A percentile compares a stretch with the other conserved stretches of the same genome.
Evolutionary conservation across 257 asterid genomes (phyloP).

Genomic region (Leonotis leonurus): DNA sequence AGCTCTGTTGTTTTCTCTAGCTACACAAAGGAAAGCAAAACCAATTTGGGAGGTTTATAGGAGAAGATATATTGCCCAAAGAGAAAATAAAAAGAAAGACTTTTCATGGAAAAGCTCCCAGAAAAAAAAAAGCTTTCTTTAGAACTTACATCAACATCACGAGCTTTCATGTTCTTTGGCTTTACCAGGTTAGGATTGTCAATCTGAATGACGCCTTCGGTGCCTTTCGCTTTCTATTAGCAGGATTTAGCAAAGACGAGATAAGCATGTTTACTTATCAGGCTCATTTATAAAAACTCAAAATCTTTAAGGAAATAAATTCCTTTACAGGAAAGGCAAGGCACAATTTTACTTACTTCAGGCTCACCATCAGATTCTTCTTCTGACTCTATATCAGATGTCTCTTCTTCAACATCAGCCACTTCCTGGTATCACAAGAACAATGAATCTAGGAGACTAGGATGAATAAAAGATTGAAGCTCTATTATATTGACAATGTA

Average conservation of each 20-base stretch:
- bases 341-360: constrained; percentile 36
- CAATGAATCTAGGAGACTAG: too few species aligned
- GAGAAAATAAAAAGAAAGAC: background rate
- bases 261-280: background rate
- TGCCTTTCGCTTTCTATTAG: constrained; percentile 70
- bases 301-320: background rate
- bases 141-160: constrained; percentile 64
- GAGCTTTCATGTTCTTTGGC: constrained; percentile 83
- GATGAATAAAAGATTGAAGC: background rate
- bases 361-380: constrained; percentile 67
- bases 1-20: constrained; percentile 86
- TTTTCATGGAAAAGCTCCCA: too few species aligned
- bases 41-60: background rate
- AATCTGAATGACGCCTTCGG: constrained; percentile 70
- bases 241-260: constrained; percentile 10
- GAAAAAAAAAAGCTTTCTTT: too few species aligned
- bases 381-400: constrained; percentile 66
- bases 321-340: background rate
- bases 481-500: background rate
- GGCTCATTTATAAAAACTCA: background rate
- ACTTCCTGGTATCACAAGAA: constrained; percentile 42
- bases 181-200: constrained; percentile 77
- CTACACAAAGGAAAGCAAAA: constrained; percentile 31
- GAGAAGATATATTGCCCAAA: background rate
- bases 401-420: constrained; percentile 64